A percentile compares a stretch with the other conserved stretches of the same genome.
These are phyloP conservation scores for Plantago lanceolata DNA, from an alignment of 305 asterid genomes.

Conservation along the genomic window DNA sequence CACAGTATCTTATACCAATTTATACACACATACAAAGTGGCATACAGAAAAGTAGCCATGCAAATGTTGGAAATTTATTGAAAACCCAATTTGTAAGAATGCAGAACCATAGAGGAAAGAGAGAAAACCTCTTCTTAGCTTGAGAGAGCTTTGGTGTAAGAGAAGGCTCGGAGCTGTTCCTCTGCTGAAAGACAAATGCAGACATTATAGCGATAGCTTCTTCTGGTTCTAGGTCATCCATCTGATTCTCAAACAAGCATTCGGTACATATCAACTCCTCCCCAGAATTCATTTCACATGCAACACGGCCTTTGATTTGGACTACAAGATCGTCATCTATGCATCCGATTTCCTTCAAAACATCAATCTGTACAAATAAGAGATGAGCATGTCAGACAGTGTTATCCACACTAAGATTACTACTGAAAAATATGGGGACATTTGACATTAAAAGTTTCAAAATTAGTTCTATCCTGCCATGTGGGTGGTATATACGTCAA, in stretches of 20 bases:
- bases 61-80: constrained; percentile 6
- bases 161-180: constrained; percentile 76
- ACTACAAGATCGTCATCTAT: constrained; percentile 88
- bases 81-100: constrained; percentile 9
- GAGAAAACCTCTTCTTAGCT: constrained; percentile 64
- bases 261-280: constrained; percentile 96
- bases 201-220: constrained; percentile 99
- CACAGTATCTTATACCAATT: constrained; percentile 2
- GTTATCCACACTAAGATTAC: constrained; percentile 11
- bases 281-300: constrained; percentile 99
- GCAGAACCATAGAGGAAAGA: constrained; percentile 22
- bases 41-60: not conserved
- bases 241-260: constrained; percentile 93
- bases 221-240: constrained; percentile 93
- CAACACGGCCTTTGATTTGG: constrained; percentile 98
- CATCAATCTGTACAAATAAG: constrained; percentile 71
- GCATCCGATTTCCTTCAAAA: constrained; percentile 86
- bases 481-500: too few relatives aligned
- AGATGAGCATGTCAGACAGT: constrained; percentile 25
- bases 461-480: not conserved
- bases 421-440: not conserved
- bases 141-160: constrained; percentile 80
- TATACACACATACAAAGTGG: not conserved
- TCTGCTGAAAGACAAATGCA: constrained; percentile 96
- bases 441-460: not conserved